phyloP scores from a whole-genome alignment of 495 filamentous ascomycete genomes.

The Neurospora sp. region DNA sequence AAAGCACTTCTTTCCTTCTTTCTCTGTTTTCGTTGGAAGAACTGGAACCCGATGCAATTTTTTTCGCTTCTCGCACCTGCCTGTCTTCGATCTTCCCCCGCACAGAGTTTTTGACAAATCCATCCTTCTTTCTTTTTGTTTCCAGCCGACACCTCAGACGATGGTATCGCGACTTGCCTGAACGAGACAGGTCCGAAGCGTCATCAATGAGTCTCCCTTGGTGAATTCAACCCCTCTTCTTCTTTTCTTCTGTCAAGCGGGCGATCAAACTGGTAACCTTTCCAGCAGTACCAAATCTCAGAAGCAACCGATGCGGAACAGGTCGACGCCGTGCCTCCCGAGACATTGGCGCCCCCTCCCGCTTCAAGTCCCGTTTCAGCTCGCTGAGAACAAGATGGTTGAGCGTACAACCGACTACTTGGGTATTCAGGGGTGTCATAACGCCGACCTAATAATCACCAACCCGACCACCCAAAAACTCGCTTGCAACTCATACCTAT shows the following conservation, averaged over 20 bases:
- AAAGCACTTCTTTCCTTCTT: background rate
- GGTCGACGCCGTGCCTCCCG: background rate
- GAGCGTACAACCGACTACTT: background rate
- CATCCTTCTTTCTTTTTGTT: background rate
- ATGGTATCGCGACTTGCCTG: background rate
- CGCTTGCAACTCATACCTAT: background rate
- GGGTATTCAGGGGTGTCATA: background rate
- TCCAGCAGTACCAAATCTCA: background rate
- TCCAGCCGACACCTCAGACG: background rate
- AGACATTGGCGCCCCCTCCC: background rate
- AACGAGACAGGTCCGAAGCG: background rate
- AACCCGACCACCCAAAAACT: background rate
- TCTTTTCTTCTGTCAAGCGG: background rate
- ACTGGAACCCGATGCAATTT: background rate
- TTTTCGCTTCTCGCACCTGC: background rate
- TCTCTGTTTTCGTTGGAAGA: background rate
- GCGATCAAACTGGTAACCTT: background rate
- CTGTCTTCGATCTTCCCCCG: background rate
- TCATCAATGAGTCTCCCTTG: background rate
- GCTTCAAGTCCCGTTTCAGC: background rate
- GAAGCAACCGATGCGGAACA: background rate
- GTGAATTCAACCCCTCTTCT: background rate
- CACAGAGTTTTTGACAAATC: background rate
- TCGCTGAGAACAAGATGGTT: background rate
- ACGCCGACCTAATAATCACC: background rate